These are phyloP conservation scores for Barnettozyma botsteinii DNA, from an alignment of 805 yeast species.

Conservation along the genomic window DNA sequence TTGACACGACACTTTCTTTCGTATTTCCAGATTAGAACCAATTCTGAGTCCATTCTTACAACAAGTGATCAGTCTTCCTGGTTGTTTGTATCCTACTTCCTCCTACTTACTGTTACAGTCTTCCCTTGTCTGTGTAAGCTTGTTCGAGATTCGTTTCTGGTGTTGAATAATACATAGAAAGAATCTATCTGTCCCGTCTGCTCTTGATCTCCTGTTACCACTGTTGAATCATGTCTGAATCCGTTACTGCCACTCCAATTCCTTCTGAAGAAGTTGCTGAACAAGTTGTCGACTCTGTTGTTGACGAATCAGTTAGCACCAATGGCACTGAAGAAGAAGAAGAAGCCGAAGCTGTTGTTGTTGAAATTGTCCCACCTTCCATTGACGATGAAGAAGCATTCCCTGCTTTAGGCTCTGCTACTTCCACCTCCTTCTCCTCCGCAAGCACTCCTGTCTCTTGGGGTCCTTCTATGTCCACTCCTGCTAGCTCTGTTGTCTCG, in stretches of 20 bases:
- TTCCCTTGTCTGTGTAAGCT: background rate
- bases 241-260: constrained; percentile 1
- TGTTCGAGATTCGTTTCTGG: background rate
- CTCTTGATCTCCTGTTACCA: background rate
- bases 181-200: background rate
- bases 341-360: constrained; percentile 6
- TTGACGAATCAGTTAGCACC: constrained; percentile 1
- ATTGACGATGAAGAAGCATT: constrained; percentile 51
- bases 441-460: constrained; percentile 25
- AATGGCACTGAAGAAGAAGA: constrained; percentile 1
- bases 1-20: too few relatives aligned
- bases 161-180: background rate
- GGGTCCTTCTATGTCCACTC: constrained; percentile 37
- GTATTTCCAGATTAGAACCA: background rate
- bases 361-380: constrained; percentile 30
- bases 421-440: constrained; percentile 25
- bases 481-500: constrained; percentile 8
- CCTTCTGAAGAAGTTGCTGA: constrained; percentile 2
- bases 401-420: constrained; percentile 58
- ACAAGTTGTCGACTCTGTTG: constrained; percentile 1
- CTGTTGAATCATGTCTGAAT: constrained; percentile 8
- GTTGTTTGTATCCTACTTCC: background rate
- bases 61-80: too few relatives aligned
- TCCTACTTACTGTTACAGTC: background rate
- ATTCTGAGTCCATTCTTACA: too few relatives aligned